Conservation (phyloP, 306 rosid genomes). For the Gynostemma pentaphyllum region DNA sequence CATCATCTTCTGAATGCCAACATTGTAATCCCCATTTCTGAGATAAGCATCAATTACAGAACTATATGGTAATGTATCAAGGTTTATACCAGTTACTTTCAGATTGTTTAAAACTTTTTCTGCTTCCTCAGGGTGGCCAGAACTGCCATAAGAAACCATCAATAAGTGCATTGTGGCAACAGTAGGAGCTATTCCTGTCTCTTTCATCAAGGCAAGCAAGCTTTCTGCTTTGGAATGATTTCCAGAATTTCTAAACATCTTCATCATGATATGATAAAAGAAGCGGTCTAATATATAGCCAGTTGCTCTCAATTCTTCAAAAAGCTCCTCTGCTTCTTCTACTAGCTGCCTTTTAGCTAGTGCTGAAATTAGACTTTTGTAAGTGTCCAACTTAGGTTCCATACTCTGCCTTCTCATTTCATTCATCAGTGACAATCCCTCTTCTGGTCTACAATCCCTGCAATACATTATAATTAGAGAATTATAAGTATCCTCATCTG, state of each 20-base stretch:
- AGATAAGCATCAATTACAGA: slow-evolving; percentile 82
- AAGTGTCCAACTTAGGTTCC: slow-evolving; percentile 74
- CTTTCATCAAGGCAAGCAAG: slow-evolving; percentile 62
- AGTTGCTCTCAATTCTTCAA: slow-evolving; percentile 66
- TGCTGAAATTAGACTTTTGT: slow-evolving; percentile 84
- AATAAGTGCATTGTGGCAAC: slow-evolving; percentile 89
- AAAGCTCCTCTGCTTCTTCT: slow-evolving; percentile 82
- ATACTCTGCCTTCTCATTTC: slow-evolving; percentile 63
- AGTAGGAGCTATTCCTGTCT: slow-evolving; percentile 78
- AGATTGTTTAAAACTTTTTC: slow-evolving; percentile 74
- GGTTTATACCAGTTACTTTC: slow-evolving; percentile 37
- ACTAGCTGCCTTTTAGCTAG: slow-evolving; percentile 52
- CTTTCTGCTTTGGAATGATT: slow-evolving; percentile 70
- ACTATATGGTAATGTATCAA: slow-evolving; percentile 75
- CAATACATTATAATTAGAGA: slow-evolving; percentile 76
- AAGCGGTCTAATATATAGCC: slow-evolving; percentile 70
- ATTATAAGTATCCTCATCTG: slow-evolving; percentile 74
- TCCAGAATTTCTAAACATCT: slow-evolving; percentile 67
- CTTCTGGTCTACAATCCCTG: slow-evolving; percentile 78
- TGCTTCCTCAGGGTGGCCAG: slow-evolving; percentile 88
- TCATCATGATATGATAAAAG: slow-evolving; percentile 87
- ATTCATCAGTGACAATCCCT: slow-evolving; percentile 67
- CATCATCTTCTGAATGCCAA: slow-evolving; percentile 56
- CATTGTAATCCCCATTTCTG: slow-evolving; percentile 45
- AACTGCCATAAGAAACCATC: slow-evolving; percentile 79